Evolutionary conservation across 768 basidiomycete species (phyloP).

Genomic region (Hemileccinum impolitum): DNA sequence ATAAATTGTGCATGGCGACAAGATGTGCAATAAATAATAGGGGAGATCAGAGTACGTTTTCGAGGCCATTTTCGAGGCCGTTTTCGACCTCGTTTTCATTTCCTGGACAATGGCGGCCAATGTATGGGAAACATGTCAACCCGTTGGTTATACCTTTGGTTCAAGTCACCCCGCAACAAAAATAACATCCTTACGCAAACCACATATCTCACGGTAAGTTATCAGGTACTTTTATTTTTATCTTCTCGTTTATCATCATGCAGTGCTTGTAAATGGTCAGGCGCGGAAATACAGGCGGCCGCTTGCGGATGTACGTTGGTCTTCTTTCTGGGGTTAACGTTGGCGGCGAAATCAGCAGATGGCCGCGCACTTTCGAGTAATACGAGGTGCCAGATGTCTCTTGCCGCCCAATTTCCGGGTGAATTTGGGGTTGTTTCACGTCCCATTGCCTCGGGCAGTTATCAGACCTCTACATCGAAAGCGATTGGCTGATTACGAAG

Average conservation of each 20-base stretch:
- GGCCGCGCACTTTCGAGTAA: neutral
- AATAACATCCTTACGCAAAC: neutral
- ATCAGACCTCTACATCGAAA: neutral
- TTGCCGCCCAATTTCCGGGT: neutral
- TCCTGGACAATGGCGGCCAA: no score
- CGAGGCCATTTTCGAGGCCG: no score
- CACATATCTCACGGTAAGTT: neutral
- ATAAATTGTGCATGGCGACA: no score
- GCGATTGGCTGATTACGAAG: neutral
- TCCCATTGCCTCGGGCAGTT: neutral
- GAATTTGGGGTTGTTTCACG: constrained; percentile 4
- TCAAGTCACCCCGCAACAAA: neutral
- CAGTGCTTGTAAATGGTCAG: no score
- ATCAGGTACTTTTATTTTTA: neutral
- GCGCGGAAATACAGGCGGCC: neutral
- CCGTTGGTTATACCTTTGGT: neutral
- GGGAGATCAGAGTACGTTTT: no score
- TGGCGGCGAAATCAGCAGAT: neutral
- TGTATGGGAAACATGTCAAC: neutral
- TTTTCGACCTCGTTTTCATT: no score
- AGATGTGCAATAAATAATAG: no score
- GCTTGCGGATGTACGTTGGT: neutral
- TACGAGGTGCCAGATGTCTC: neutral
- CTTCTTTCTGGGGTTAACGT: neutral
- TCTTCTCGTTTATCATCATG: neutral